A percentile compares a stretch with the other conserved stretches of the same genome.
phyloP scores from a whole-genome alignment of 345 rosid species.

The Acer saccharum region DNA sequence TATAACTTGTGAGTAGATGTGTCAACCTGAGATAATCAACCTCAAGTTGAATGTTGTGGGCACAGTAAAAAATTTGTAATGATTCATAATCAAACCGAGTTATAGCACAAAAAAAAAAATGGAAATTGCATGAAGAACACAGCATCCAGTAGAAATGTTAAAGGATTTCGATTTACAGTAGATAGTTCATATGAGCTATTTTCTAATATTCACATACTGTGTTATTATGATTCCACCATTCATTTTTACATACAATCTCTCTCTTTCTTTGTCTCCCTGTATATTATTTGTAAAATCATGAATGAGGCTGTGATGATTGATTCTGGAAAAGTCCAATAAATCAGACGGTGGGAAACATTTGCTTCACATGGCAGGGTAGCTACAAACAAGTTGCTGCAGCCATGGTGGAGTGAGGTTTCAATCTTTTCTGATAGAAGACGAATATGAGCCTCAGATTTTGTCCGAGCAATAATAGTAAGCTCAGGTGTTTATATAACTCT shows the following conservation, averaged over 20 bases:
- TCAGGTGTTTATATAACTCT: neutral
- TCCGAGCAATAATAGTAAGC: neutral
- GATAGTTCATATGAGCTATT: conserved; percentile 3
- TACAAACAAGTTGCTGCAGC: conserved; percentile 5
- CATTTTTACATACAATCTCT: no score
- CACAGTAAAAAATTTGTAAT: neutral
- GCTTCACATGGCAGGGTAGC: conserved; percentile 13
- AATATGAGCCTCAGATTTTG: conserved; percentile 12
- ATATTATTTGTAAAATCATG: neutral
- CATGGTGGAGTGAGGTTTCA: neutral
- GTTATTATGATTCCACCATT: no score
- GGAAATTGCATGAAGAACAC: neutral
- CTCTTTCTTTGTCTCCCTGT: no score
- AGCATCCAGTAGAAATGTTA: no score
- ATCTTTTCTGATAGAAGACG: neutral
- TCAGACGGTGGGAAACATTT: neutral
- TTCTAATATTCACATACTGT: neutral
- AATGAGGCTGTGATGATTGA: conserved; percentile 15
- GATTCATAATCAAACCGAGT: neutral
- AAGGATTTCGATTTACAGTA: conserved; percentile 9
- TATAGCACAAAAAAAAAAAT: no score
- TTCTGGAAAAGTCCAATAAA: neutral
- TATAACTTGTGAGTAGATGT: conserved; percentile 7
- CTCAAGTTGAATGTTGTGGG: conserved; percentile 14
- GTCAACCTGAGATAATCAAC: conserved; percentile 14